Evolutionary conservation across 1,284 basidiomycete species (phyloP).

Genomic region (Cutaneotrichosporon sp.): DNA sequence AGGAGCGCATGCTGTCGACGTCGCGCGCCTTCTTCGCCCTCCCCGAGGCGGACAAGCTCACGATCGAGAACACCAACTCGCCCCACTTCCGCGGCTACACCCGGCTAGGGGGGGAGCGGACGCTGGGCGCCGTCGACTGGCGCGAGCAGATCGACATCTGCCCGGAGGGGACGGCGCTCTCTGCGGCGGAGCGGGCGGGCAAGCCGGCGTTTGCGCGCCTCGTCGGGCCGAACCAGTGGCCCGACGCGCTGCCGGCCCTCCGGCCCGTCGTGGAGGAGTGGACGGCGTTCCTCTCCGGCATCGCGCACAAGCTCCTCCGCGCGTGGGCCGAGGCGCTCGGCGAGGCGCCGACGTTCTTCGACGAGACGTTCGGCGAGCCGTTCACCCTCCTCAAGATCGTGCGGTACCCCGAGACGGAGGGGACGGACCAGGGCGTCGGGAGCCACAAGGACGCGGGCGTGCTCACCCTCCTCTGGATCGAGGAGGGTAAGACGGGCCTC

Average conservation of each 20-base stretch:
- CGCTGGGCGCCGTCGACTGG: conserved; percentile 19
- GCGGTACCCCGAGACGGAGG: conserved; percentile 13
- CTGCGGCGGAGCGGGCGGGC: neutral
- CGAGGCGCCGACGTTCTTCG: conserved; percentile 18
- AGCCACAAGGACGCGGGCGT: conserved; percentile 24
- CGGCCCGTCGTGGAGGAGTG: conserved; percentile 12
- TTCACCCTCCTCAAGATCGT: conserved; percentile 26
- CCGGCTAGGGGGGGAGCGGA: conserved; percentile 20
- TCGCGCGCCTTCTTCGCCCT: conserved; percentile 37
- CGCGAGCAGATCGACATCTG: conserved; percentile 24
- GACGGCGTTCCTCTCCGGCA: conserved; percentile 2
- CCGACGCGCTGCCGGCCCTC: conserved; percentile 13
- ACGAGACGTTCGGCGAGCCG: conserved; percentile 20
- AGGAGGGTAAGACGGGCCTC: conserved; percentile 13
- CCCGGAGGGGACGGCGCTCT: conserved; percentile 13
- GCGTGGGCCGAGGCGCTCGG: conserved; percentile 23
- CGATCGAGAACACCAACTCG: conserved; percentile 36
- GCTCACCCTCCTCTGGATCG: conserved; percentile 22
- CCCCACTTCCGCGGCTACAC: conserved; percentile 25
- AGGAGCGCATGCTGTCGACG: conserved; percentile 28
- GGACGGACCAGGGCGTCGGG: conserved; percentile 19
- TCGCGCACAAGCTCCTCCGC: conserved; percentile 12
- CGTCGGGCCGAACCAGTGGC: conserved; percentile 24
- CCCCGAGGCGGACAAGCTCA: conserved; percentile 31
- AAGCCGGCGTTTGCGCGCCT: conserved; percentile 14